Percentiles rank a stretch among this genome's conserved stretches.
phyloP scores from a whole-genome alignment of 2,329 filamentous ascomycete species.

The Ascocoryne sarcoides region DNA sequence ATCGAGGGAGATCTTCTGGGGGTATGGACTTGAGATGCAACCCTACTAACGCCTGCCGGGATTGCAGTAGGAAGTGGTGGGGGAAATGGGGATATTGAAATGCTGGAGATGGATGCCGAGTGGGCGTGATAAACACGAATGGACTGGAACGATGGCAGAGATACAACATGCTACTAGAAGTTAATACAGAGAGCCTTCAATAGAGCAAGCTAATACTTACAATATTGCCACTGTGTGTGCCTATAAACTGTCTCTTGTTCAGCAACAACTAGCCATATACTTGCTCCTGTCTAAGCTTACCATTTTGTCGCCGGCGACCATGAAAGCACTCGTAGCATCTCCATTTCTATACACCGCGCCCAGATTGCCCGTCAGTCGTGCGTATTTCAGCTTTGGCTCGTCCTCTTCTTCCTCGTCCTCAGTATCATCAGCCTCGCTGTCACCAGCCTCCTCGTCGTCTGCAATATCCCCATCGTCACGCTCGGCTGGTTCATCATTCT shows the following conservation, averaged over 20 bases:
- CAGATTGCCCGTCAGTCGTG: slow-evolving; percentile 72
- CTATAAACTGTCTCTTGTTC: slow-evolving; percentile 70
- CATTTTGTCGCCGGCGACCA: slow-evolving; percentile 95
- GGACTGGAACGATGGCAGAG: slow-evolving; percentile 71
- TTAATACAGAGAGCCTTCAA: background rate
- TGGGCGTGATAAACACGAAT: slow-evolving; percentile 88
- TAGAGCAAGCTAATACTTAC: slow-evolving; percentile 42
- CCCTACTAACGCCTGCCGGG: slow-evolving; percentile 30
- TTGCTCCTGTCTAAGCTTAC: slow-evolving; percentile 37
- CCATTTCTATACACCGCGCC: slow-evolving; percentile 82
- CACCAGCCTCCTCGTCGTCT: slow-evolving; percentile 17
- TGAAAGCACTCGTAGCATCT: slow-evolving; percentile 85
- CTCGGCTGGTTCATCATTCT: slow-evolving; percentile 16
- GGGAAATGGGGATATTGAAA: slow-evolving; percentile 85
- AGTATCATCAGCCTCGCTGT: slow-evolving; percentile 37
- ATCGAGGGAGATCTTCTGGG: slow-evolving; percentile 30
- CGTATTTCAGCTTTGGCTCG: slow-evolving; percentile 90
- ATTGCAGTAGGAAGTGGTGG: slow-evolving; percentile 41
- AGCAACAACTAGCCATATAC: background rate
- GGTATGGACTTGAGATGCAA: slow-evolving; percentile 24
- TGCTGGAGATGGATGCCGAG: slow-evolving; percentile 77
- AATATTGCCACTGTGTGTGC: slow-evolving; percentile 94
- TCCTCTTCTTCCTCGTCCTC: slow-evolving; percentile 77
- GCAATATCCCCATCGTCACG: slow-evolving; percentile 14
- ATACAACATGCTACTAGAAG: slow-evolving; percentile 63